These are phyloP conservation scores for Alternaria sp. DNA, from an alignment of 2,329 filamentous ascomycete genomes.

Conservation along the genomic window DNA sequence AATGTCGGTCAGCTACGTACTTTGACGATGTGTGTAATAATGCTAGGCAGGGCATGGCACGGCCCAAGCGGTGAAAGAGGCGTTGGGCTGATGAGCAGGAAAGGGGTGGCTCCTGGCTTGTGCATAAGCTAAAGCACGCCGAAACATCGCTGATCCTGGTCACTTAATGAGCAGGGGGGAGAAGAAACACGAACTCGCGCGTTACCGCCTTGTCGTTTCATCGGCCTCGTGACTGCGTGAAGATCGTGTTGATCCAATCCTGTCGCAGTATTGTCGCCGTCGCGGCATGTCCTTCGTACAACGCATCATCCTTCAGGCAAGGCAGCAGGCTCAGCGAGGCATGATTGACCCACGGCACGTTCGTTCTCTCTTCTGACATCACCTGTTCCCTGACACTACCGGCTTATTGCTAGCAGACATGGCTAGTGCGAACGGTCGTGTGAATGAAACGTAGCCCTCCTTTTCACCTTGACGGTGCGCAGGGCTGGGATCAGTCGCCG, in stretches of 20 bases:
- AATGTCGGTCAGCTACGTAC: slow-evolving; percentile 51
- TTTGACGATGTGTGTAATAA: slow-evolving; percentile 50
- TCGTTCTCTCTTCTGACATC: slow-evolving; percentile 43
- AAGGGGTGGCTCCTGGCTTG: slow-evolving; percentile 48
- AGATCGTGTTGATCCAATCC: slow-evolving; percentile 46
- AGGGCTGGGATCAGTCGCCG: slow-evolving; percentile 33
- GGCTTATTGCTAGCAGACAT: slow-evolving; percentile 34
- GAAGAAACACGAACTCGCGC: slow-evolving; percentile 46
- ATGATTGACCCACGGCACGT: slow-evolving; percentile 21
- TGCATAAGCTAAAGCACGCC: slow-evolving; percentile 46
- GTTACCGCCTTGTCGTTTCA: slow-evolving; percentile 47
- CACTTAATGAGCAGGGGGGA: slow-evolving; percentile 39
- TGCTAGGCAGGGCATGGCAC: slow-evolving; percentile 43
- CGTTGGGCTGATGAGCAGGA: slow-evolving; percentile 47
- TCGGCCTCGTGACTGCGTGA: slow-evolving; percentile 49
- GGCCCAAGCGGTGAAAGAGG: slow-evolving; percentile 50
- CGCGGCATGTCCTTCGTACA: slow-evolving; percentile 26
- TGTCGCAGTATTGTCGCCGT: slow-evolving; percentile 32
- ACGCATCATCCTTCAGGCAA: slow-evolving; percentile 26
- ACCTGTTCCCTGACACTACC: slow-evolving; percentile 22
- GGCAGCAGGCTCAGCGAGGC: slow-evolving; percentile 18
- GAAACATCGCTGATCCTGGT: slow-evolving; percentile 48
- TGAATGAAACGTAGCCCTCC: slow-evolving; percentile 42
- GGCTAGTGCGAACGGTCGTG: slow-evolving; percentile 39
- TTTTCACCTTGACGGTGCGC: slow-evolving; percentile 28